Evolutionary conservation across 495 filamentous ascomycete genomes (phyloP).

Genomic region (Parmelia sp.): DNA sequence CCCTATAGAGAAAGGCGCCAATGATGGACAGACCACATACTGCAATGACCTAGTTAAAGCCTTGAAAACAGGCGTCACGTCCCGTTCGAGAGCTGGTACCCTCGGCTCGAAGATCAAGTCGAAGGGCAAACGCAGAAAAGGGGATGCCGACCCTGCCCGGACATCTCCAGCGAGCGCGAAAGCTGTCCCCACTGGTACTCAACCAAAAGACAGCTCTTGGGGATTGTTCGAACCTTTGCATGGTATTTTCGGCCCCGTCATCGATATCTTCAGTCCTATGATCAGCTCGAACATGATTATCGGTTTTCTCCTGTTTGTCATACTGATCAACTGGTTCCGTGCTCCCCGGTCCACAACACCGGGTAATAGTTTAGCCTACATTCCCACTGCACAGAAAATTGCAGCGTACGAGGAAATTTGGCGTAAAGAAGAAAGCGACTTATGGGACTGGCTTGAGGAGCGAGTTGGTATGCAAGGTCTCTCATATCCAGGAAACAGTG

Average conservation of each 20-base stretch:
- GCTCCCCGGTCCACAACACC: slow-evolving; percentile 39
- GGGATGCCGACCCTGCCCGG: slow-evolving; percentile 40
- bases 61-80: slow-evolving; percentile 65
- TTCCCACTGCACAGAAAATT: slow-evolving; percentile 55
- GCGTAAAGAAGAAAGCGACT: slow-evolving; percentile 78
- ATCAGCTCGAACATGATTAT: slow-evolving; percentile 61
- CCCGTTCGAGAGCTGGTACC: slow-evolving; percentile 48
- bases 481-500: slow-evolving; percentile 29
- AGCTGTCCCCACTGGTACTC: slow-evolving; percentile 21
- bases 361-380: slow-evolving; percentile 11
- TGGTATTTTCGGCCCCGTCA: slow-evolving; percentile 60
- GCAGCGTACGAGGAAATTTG: slow-evolving; percentile 93
- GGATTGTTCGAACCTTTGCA: slow-evolving; percentile 74
- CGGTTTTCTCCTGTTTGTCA: slow-evolving; percentile 49
- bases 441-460: slow-evolving; percentile 97
- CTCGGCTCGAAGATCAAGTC: slow-evolving; percentile 39
- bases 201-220: slow-evolving; percentile 50
- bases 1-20: slow-evolving; percentile 91
- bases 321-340: slow-evolving; percentile 53
- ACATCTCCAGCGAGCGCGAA: slow-evolving; percentile 40
- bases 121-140: slow-evolving; percentile 54
- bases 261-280: slow-evolving; percentile 63
- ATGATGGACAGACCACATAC: slow-evolving; percentile 79
- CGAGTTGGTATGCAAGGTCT: slow-evolving; percentile 70
- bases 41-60: slow-evolving; percentile 66